Evolutionary conservation across 805 yeast species (phyloP), one percentile per base, ranked within the genome.

Genomic region (Debaryomyces hansenii): DNA sequence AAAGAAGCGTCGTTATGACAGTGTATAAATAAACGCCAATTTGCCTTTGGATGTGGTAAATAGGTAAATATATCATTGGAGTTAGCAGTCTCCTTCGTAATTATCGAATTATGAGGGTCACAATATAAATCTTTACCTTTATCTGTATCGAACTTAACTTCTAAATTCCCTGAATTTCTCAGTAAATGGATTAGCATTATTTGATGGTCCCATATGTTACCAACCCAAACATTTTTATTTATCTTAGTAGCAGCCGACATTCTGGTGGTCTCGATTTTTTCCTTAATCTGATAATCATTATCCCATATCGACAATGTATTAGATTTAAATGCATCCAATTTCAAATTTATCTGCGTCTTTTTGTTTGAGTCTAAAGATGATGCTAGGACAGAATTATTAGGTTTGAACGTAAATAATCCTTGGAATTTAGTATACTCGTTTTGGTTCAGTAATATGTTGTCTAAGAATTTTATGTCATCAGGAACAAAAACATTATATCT

Each of bases 221-320:
- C 98, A 42, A 85, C 74, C 91, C 92, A 91, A 5, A 90, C 78
- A 41, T 79, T 72, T 6, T 63, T 56, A 33, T 51, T 46, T 1
- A 88, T 68, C 10, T 72, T 77, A 0, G 94, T 79, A 0, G 96
- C 95, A 8, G 88, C 75, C 0, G 96, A 85, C 91, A 91, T 86
- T 58, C 80, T 81, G 1, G 90, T 74, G 42, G 90, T 85, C 62
- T 91, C 97, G n/a, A 87, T 71, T 49, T 86, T 82, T 62, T 91
- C 97, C 57, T 86, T 82, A 51, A 80, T 75, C 16, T 78, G 71
- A 57, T 84, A 82, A 55, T 88, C 87, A 21, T 78, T 70, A 53
- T 84, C 87, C 90, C 90, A 85, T 4, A 61, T 49, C 4, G 47
- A 40, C 9, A 48, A 37, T 11, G 41, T 52, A 44, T 31, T 38